Base-by-base conservation (phyloP, 768 basidiomycete species). In the Boletus reticuloceps region DNA sequence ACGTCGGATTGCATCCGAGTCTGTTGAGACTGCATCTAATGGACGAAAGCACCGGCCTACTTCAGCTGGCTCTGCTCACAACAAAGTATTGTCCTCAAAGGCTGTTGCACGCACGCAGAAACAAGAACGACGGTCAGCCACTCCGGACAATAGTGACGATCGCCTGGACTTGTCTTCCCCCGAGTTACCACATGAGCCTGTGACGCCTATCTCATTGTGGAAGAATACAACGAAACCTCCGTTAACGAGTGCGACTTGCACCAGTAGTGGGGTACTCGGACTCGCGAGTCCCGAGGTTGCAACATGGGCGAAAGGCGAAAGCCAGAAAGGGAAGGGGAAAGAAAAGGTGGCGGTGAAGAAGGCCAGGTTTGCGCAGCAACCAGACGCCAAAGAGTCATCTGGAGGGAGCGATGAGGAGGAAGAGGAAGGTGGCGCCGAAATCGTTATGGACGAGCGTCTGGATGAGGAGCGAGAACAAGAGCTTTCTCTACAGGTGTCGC, bases 401-500 rank as follows among this genome's bases (percentile, higher is more conserved):
- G 65, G 61, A 22, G 61, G 55, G 14, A 47, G 49, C 31, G 55
- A 59, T 32, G 54, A 51, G 41, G 58, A 20, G 4, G 58, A 51
- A 47, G 44, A 50, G 14, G 60, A 59, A 31, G 51, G 47, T 10
- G 34, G 4, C 1, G 22, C 13, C 1, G 45, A 54, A 32, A 37
- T 46, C 20, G 29, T 16, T 16, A 41, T 40, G 34, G 52, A 53
- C 27, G 57, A 54, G 48, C 52, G 56, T 51, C 45, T 53, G n/a
- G 69, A 75, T 43, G 53, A 46, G 37, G 56, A 51, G 46, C 53
- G 29, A 39, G 54, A 67, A 44, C 72, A 75, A 20, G 76, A 77
- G 47, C 70, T 79, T 51, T 77, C 76, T 29, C 71, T 85, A 70
- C 83, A 85, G 64, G 70, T 86, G 43, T 85, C 85, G 2, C 84